These are phyloP conservation scores for Fusarium nygamai DNA, from an alignment of 2,329 filamentous ascomycete species.

Conservation along the genomic window DNA sequence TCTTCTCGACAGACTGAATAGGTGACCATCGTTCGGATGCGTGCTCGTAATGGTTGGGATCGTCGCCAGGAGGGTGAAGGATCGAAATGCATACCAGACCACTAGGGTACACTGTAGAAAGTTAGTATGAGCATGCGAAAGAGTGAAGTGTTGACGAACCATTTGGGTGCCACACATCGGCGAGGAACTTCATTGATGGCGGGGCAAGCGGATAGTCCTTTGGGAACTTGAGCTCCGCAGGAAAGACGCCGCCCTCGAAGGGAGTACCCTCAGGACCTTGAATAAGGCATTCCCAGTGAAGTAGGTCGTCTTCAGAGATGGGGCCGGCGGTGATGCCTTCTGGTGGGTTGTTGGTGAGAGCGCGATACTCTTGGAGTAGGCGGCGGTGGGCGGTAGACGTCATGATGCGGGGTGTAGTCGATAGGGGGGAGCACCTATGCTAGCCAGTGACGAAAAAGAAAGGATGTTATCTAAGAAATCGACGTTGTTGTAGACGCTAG, in stretches of 20 bases:
- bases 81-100: constrained; percentile 98
- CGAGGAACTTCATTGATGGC: constrained; percentile 94
- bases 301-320: constrained; percentile 91
- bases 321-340: constrained; percentile 97
- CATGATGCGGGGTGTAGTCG: constrained; percentile 50
- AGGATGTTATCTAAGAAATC: background rate
- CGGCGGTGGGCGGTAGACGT: constrained; percentile 76
- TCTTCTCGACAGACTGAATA: constrained; percentile 98
- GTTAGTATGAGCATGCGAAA: background rate
- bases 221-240: constrained; percentile 93
- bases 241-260: constrained; percentile 95
- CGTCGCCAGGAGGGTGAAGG: constrained; percentile 93
- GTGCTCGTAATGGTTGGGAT: constrained; percentile 98
- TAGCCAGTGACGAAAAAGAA: background rate
- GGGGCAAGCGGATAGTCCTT: constrained; percentile 97
- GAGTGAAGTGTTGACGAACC: constrained; percentile 61
- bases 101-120: constrained; percentile 81
- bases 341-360: constrained; percentile 92
- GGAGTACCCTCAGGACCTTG: constrained; percentile 95
- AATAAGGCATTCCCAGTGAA: constrained; percentile 96
- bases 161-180: constrained; percentile 96
- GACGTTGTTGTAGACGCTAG: background rate
- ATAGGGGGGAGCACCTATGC: background rate
- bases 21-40: constrained; percentile 96
- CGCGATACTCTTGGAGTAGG: constrained; percentile 95